Evolutionary conservation across 2,329 filamentous ascomycete species (phyloP), one percentile per base, ranked within the genome.

Genomic region (Neofusicoccum parvum): DNA sequence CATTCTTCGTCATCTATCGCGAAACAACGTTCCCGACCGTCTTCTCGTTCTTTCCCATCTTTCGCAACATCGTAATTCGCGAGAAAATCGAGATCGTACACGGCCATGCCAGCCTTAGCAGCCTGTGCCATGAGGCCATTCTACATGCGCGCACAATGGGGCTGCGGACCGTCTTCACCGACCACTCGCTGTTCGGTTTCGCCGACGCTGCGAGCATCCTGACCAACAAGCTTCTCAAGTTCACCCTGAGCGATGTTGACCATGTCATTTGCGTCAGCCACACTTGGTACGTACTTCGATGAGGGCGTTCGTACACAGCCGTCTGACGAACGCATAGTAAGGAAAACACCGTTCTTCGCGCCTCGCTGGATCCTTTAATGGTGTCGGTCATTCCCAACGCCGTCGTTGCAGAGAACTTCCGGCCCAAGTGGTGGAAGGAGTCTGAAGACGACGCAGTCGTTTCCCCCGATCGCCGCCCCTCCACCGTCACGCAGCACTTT

Each of bases 251-350:
- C 76, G 95, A 99, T 75, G 94, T 99, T 14, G 95, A 98, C 74
- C 95, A 99, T 83, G 94, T 96, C 68, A 96, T 99, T 53, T 99
- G 95, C 74, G 95, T 99, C 72, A 97, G 93, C 79, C 94, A 99
- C 82, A 99, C 95, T 45, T 97, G 94, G 93, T 95, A 81, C n/a
- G 71, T 69, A 20, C 14, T 7, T 23, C 17, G 3, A 11, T 12
- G 17, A 6, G 2, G 12, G 7, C 5, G 6, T 23, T 10, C 2
- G 7, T 5, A 5, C n/a, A 15, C 15, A 56, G 17, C 48, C n/a
- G 20, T 3, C 43, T 50, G 20, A 58, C 10, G 5, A 11, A 1
- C n/a, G 2, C 4, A 41, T 69, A 96, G 93, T 82, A 99, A 99
- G 77, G 95, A 99, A 78, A 99, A 99, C 74, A 99, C 95, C 0